These are phyloP conservation scores for Chalaropsis thielavioides DNA, from an alignment of 2,329 filamentous ascomycete species.

Conservation along the genomic window DNA sequence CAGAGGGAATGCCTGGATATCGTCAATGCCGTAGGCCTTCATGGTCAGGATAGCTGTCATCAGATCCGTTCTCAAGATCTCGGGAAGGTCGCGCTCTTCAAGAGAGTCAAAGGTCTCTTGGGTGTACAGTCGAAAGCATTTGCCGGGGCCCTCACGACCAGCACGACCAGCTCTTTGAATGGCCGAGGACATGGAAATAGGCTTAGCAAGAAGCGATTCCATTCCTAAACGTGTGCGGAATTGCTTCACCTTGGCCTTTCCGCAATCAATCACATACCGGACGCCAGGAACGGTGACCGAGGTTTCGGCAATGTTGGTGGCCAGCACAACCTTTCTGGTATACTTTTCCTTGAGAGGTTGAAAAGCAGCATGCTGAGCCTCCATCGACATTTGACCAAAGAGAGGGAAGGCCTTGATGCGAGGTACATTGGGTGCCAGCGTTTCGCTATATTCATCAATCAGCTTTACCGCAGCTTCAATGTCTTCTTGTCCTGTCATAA, in stretches of 20 bases:
- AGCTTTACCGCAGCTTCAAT: conserved; percentile 71
- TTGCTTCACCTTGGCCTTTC: conserved; percentile 88
- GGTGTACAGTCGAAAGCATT: conserved; percentile 82
- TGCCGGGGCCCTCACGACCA: conserved; percentile 78
- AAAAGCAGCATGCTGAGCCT: conserved; percentile 77
- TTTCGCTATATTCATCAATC: conserved; percentile 63
- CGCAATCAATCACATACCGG: conserved; percentile 78
- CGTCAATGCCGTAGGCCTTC: conserved; percentile 76
- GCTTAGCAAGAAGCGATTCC: conserved; percentile 78
- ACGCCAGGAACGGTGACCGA: conserved; percentile 93
- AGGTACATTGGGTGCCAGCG: conserved; percentile 60
- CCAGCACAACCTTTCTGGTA: conserved; percentile 78
- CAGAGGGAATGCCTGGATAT: conserved; percentile 70
- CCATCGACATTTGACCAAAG: conserved; percentile 78
- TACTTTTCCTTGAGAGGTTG: conserved; percentile 52
- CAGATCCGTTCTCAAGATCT: conserved; percentile 83
- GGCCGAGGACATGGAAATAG: conserved; percentile 85
- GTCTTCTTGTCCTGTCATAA: conserved; percentile 83
- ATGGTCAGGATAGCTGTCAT: conserved; percentile 77
- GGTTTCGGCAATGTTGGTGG: conserved; percentile 97
- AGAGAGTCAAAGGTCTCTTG: conserved; percentile 57
- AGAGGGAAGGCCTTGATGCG: conserved; percentile 61
- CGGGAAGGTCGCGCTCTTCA: conserved; percentile 62
- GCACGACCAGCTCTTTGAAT: conserved; percentile 85
- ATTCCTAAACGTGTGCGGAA: conserved; percentile 73